These are phyloP conservation scores for Phytophthora podocarpi DNA, from an alignment of 352 stramenopile genomes.

Conservation along the genomic window DNA sequence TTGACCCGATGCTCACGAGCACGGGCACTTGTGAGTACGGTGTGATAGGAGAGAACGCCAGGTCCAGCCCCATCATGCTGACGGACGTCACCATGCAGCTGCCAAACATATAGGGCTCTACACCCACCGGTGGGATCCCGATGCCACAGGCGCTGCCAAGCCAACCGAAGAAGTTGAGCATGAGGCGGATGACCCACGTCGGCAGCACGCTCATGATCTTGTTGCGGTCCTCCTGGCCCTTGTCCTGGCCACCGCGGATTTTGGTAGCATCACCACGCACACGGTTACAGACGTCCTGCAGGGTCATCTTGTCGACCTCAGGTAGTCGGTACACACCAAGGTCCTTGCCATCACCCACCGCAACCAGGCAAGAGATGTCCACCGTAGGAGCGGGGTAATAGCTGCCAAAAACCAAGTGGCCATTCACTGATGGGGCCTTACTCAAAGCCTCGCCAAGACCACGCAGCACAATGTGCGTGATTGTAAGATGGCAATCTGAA, in stretches of 20 bases:
- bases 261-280: constrained; percentile 58
- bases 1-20: constrained; percentile 70
- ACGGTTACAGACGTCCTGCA: constrained; percentile 49
- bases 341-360: constrained; percentile 62
- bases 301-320: constrained; percentile 59
- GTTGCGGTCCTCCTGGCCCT: constrained; percentile 68
- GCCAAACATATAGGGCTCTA: constrained; percentile 79
- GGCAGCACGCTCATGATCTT: constrained; percentile 61
- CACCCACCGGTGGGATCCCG: constrained; percentile 53
- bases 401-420: constrained; percentile 72
- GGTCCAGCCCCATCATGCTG: constrained; percentile 72
- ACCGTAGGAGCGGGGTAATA: constrained; percentile 68
- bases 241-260: constrained; percentile 59
- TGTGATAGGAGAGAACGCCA: constrained; percentile 69
- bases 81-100: constrained; percentile 75
- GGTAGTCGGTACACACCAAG: constrained; percentile 58
- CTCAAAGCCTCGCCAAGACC: constrained; percentile 56
- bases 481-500: constrained; percentile 58
- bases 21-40: constrained; percentile 69
- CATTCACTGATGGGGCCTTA: constrained; percentile 67
- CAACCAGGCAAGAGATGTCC: constrained; percentile 72
- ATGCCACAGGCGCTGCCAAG: constrained; percentile 62
- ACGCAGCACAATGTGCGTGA: constrained; percentile 73
- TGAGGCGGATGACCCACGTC: constrained; percentile 56
- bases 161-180: constrained; percentile 69